These are phyloP conservation scores for Phalaenopsis hybrid DNA, from an alignment of 116 monocot genomes.

Conservation along the genomic window DNA sequence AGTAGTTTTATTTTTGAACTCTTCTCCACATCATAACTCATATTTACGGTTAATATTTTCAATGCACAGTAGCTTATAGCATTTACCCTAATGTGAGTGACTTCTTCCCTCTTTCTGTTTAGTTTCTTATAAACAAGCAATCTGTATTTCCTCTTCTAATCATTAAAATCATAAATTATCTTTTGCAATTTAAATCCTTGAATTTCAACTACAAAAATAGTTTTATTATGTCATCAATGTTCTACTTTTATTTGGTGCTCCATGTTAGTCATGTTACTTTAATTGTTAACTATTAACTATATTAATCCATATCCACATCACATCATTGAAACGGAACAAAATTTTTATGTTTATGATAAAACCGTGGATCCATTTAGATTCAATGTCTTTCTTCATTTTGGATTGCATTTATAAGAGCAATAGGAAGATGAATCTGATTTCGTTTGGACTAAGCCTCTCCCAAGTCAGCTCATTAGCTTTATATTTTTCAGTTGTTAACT, in stretches of 20 bases:
- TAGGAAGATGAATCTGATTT: neutral
- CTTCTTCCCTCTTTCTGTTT: neutral
- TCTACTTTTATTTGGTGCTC: too few relatives aligned
- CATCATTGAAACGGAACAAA: neutral
- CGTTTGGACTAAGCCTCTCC: neutral
- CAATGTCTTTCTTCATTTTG: neutral
- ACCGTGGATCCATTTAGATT: neutral
- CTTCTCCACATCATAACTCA: neutral
- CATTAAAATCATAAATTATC: neutral
- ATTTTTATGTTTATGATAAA: neutral
- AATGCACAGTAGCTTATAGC: neutral
- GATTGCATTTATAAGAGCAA: neutral
- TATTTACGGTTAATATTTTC: neutral
- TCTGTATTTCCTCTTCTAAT: neutral
- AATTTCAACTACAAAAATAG: neutral
- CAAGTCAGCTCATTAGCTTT: neutral
- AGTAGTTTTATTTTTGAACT: too few relatives aligned
- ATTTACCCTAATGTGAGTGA: neutral
- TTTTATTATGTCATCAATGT: neutral
- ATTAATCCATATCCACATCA: neutral
- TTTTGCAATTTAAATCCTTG: neutral
- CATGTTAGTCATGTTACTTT: too few relatives aligned
- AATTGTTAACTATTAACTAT: too few relatives aligned
- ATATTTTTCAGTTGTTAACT: neutral
- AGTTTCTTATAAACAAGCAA: neutral